Base-by-base conservation (phyloP, 2,329 filamentous ascomycete species). In the Trichoderma harzianum region DNA sequence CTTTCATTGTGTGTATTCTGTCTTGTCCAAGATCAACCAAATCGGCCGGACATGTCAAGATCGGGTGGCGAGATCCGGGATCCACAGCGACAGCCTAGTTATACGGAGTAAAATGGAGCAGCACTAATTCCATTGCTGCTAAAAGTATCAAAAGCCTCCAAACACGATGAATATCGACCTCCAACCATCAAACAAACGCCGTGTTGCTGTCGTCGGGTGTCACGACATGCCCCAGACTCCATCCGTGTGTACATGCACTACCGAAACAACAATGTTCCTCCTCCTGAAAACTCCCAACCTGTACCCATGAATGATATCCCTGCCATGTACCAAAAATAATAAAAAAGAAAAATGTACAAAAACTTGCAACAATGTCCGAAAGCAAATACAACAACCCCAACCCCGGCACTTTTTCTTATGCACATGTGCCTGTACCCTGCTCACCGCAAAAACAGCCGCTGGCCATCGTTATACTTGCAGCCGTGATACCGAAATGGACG, bases 61-160 rank as follows among this genome's bases (percentile, higher is more conserved):
- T 51, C 55, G 32, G 55, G n/a, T 58, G 57, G 65, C 65, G 65
- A 68, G 26, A 68, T 60, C 65, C 65, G 65, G 65, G 65, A 68
- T 68, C 65, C 65, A 68, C 65, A 21, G 53, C 36, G 55, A 60
- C 26, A 60, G 65, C 51, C 32, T 34, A 68, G 47, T 53, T 34
- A 14, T 53, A 67, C 32, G 64, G 64, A 67, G 43, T 65, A 53
- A 21, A 64, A 30, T 64, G 61, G 61, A 47, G 61, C 26, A 14
- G 21, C 47, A 24, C 47, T 53, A 53, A 24, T 53, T 53, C 47
- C 7, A 12, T 53, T 24, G 47, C 21, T 53, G 11, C 47, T 14
- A 24, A 24, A 53, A 24, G 47, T 24, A 24, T 53, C n/a, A n/a
- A 51, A 51, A 51, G 18, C 53, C 53, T 57, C 24, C 53, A 30